A percentile compares a stretch with the other conserved stretches of the same genome.
Evolutionary conservation across 2,329 filamentous ascomycete species (phyloP).

Genomic region (Nakataea oryzae): DNA sequence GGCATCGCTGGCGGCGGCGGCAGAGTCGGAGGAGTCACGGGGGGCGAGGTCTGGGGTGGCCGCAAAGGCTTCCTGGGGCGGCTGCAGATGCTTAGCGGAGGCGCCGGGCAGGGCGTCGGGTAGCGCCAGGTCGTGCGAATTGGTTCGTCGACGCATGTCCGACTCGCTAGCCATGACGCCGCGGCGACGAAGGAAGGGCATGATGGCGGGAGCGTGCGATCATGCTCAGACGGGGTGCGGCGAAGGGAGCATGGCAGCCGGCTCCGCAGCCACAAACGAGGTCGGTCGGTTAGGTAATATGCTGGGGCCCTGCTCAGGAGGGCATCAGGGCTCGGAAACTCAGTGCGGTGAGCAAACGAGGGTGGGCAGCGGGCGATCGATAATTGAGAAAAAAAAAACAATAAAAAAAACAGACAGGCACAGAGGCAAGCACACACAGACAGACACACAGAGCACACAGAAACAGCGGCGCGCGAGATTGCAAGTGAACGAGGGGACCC

Average conservation of each 20-base stretch:
- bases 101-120: constrained; percentile 6
- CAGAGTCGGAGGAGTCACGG: constrained; percentile 9
- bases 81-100: constrained; percentile 12
- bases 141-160: constrained; percentile 44
- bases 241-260: constrained; percentile 2
- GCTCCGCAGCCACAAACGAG: neutral
- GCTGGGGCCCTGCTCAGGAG: neutral
- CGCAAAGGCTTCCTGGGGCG: constrained; percentile 2
- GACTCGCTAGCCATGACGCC: constrained; percentile 49
- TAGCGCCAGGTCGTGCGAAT: constrained; percentile 19
- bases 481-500: neutral
- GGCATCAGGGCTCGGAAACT: neutral
- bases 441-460: too few species aligned
- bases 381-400: neutral
- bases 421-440: too few species aligned
- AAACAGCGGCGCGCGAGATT: neutral
- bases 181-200: constrained; percentile 53
- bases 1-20: constrained; percentile 10
- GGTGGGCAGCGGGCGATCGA: neutral
- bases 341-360: neutral
- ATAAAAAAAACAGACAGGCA: neutral
- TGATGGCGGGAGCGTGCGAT: constrained; percentile 21
- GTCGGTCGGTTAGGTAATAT: too few species aligned
- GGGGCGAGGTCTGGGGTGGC: constrained; percentile 6
- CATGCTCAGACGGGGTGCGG: constrained; percentile 9